Base-by-base conservation (phyloP, 495 filamentous ascomycete genomes). In the Pseudevernia furfuracea region DNA sequence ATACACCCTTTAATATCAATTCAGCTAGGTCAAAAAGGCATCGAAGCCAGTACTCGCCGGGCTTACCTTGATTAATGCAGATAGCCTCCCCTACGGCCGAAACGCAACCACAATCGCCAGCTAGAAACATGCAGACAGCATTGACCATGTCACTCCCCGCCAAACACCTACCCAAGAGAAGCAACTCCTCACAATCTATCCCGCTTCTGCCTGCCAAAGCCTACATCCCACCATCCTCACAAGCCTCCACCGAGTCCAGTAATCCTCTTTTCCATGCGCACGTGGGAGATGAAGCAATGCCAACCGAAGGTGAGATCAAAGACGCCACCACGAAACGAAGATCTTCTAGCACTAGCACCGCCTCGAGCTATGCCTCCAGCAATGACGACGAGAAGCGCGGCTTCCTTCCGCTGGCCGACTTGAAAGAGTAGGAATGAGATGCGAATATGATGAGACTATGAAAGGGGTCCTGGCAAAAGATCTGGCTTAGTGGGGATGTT, bases 311-410 rank as follows among this genome's bases (percentile, higher is more conserved):
- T 34, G 30, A 34, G 30, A 55, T 34, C 52, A 55, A 55, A 55
- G 52, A 55, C 52, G 30, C 30, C 15, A 30, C 14, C 52, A 55
- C 52, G 5, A 55, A 55, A 55, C 17, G 5, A 25, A 41, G 19
- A 59, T 59, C 57, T 12, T 41, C 57, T 28, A 59, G 17, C n/a
- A n/a, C 56, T 15, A 58, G 19, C 56, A 58, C 34, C 21, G 21
- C 38, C 56, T 14, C 23, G 56, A 38, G 21, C 36, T 28, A 8
- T 38, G 39, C 57, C 36, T 23, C 34, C n/a, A 25, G 36, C 36
- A 32, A 60, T 34, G 34, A 59, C 7, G 12, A 14, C n/a, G 36
- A 34, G 12, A 59, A 59, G 39, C 25, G 6, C 25, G 23, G n/a
- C 23, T 23, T 39, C 56, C 34, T 37, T 23, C 56, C 56, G 11